Percentiles rank a stretch among this genome's conserved stretches.
Evolutionary conservation across 148 eudicot species (phyloP).

Genomic region (Camellia lanceoleosa): DNA sequence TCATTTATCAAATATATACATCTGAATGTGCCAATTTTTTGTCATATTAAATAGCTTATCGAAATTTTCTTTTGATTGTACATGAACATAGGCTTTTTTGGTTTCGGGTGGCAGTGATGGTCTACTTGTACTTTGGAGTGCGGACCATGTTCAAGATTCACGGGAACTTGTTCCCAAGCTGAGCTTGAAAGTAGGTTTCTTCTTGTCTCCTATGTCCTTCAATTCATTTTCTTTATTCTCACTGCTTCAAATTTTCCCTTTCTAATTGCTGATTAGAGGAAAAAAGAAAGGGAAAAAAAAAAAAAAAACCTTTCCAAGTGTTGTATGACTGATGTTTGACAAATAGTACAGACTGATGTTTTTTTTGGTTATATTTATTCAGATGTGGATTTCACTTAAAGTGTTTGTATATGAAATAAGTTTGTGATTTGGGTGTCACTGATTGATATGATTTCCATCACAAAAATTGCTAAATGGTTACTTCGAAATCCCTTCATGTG

Average conservation of each 20-base stretch:
- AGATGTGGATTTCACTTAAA: not conserved
- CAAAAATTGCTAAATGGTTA: no score
- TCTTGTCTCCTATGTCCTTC: not conserved
- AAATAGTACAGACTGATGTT: no score
- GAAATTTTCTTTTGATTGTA: conserved; percentile 14
- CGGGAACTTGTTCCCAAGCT: conserved; percentile 92
- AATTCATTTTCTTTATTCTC: not conserved
- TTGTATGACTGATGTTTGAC: no score
- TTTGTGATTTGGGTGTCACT: not conserved
- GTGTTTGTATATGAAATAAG: not conserved
- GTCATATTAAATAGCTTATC: not conserved
- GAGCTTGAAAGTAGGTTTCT: conserved; percentile 71
- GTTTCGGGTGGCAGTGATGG: conserved; percentile 99
- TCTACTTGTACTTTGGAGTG: conserved; percentile 86
- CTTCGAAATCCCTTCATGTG: no score
- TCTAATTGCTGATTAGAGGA: not conserved
- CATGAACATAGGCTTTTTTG: conserved; percentile 64
- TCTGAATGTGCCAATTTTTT: not conserved
- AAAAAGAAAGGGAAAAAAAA: no score
- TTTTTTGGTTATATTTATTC: not conserved
- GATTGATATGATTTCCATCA: not conserved
- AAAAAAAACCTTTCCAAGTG: no score
- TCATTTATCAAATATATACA: not conserved
- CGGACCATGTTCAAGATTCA: conserved; percentile 87
- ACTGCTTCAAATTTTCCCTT: not conserved